Evolutionary conservation across 2,329 filamentous ascomycete species (phyloP), one percentile per base, ranked within the genome.

Genomic region (Neofusicoccum parvum): DNA sequence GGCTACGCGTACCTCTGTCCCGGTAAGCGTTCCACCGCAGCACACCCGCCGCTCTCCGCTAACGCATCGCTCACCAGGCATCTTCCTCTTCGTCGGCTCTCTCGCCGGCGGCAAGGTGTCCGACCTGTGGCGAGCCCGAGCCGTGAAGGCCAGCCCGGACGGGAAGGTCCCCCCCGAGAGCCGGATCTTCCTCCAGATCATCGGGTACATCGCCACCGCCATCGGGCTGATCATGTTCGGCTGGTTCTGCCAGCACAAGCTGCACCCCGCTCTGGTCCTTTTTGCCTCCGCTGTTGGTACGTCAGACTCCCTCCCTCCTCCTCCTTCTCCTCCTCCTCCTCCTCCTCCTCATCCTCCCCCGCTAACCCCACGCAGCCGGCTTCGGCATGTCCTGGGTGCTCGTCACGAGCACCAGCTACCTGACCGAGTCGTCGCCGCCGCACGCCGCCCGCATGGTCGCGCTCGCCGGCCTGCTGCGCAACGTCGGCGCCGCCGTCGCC

Each of bases 381-480:
- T 72, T 80, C 39, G 78, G 78, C 6, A 77, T 79, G 65, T 78
- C 78, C 6, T 78, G 79, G 67, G 79, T 81, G 49, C 80, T 81
- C 65, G 76, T 81, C 17, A 76, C 78, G 2, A 80, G 74, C 23
- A 80, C 78, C 0, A 76, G 77, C 1, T 81, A 79, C 66, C 74
- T 80, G 46, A 80, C 79, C 12, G 78, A 80, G 65, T 80, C 76
- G 62, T 73, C 77, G 2, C 75, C 76, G 11, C 68, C 74, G 49
- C 76, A 79, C 54, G 76, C 79, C 15, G 80, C 80, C 3, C 77
- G 74, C 17, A 71, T 79, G 7, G 79, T 81, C 50, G 80, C 80
- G 0, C 70, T 81, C 6, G 76, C 74, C 4, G 78, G 78, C 56
- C 72, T 80, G 67, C 72, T 81, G 36, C 75, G 79, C 2, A 81